A percentile compares a stretch with the other conserved stretches of the same genome.
phyloP scores from a whole-genome alignment of 805 yeast species.

The Starmerella sirachaensis region DNA sequence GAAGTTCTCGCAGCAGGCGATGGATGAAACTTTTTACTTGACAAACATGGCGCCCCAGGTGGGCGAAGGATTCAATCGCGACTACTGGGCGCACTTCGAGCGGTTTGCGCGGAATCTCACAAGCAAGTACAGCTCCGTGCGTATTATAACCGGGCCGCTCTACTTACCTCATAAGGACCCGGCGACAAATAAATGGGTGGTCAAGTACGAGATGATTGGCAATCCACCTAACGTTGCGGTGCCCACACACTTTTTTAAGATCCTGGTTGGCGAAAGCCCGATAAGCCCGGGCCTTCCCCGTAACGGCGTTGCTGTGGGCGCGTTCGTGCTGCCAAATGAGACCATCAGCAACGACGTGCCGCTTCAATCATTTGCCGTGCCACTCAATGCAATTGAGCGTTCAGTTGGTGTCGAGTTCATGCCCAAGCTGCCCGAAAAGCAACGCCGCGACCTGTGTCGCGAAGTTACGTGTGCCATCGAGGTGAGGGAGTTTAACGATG shows the following conservation, averaged over 20 bases:
- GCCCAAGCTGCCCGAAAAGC: conserved; percentile 48
- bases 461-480: conserved; percentile 77
- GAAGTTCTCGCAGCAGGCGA: conserved; percentile 74
- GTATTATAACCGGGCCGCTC: conserved; percentile 88
- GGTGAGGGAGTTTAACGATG: conserved; percentile 43
- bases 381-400: conserved; percentile 78
- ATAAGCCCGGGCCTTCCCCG: conserved; percentile 23
- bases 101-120: conserved; percentile 75
- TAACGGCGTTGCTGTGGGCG: conserved; percentile 60
- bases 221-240: conserved; percentile 94
- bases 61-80: conserved; percentile 94
- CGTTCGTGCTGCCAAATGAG: conserved; percentile 90
- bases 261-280: conserved; percentile 70
- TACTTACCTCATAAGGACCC: conserved; percentile 68
- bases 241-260: conserved; percentile 92
- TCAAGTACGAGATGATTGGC: conserved; percentile 85
- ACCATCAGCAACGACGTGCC: conserved; percentile 59
- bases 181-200: conserved; percentile 69
- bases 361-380: conserved; percentile 68
- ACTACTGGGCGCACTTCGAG: conserved; percentile 96
- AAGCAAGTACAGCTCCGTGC: conserved; percentile 54
- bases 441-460: conserved; percentile 55
- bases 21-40: conserved; percentile 86
- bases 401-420: conserved; percentile 76
- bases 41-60: conserved; percentile 95